Percentiles rank a stretch among this genome's conserved stretches.
phyloP scores from a whole-genome alignment of 139 green algal species.

The Edaphochlamys debaryana region DNA sequence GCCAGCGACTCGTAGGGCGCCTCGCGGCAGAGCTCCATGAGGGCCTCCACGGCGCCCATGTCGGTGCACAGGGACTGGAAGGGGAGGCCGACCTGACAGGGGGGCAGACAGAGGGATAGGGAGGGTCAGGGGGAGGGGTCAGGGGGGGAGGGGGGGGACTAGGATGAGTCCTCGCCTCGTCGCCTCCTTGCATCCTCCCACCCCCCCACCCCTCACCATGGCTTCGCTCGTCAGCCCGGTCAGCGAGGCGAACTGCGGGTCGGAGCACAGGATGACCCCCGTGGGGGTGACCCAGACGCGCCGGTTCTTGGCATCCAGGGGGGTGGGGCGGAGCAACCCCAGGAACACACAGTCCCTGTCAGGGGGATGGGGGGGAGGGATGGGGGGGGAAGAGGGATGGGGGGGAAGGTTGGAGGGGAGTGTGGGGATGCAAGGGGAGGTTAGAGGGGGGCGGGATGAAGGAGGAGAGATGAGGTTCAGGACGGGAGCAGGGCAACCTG shows the following conservation, averaged over 20 bases:
- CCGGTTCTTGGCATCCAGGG: not conserved
- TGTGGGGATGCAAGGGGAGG: too few species aligned
- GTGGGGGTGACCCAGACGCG: not conserved
- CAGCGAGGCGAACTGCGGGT: slow-evolving; percentile 10
- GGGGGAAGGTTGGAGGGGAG: too few species aligned
- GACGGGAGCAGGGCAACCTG: too few species aligned
- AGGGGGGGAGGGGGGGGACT: too few species aligned
- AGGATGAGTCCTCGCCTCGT: too few species aligned
- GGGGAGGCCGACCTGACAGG: not conserved
- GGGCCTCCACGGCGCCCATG: not conserved
- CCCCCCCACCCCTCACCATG: not conserved
- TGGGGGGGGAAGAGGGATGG: too few species aligned
- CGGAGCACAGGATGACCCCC: not conserved
- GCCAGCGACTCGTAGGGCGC: not conserved
- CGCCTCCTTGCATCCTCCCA: too few species aligned
- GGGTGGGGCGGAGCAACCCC: not conserved
- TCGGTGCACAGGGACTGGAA: not conserved
- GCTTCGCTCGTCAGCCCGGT: not conserved
- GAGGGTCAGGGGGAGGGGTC: too few species aligned
- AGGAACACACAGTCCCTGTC: slow-evolving; percentile 33
- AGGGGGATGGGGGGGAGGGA: too few species aligned
- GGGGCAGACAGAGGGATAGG: not conserved
- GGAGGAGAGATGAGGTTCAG: too few species aligned
- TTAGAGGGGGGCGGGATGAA: too few species aligned
- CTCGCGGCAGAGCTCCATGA: not conserved